These are phyloP conservation scores for Wallacemonas sp. DNA, from an alignment of 208 protist species.

Conservation along the genomic window DNA sequence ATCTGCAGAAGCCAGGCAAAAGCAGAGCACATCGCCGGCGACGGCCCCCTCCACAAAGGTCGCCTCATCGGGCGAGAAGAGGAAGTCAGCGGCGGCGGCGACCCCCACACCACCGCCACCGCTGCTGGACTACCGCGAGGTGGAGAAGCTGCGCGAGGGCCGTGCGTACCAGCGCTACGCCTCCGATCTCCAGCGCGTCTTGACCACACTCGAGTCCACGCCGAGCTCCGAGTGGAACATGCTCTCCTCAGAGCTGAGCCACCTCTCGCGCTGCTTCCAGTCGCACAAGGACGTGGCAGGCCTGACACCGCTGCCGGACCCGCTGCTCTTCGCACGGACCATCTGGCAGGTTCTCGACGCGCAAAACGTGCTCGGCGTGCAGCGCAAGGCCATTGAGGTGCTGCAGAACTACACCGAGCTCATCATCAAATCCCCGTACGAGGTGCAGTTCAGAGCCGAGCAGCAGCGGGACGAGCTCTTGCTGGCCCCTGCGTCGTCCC, in stretches of 20 bases:
- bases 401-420: conserved; percentile 28
- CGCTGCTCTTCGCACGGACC: conserved; percentile 35
- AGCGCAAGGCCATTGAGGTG: conserved; percentile 71
- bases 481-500: background rate
- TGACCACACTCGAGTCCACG: conserved; percentile 10
- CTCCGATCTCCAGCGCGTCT: conserved; percentile 9
- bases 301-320: conserved; percentile 34
- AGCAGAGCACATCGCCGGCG: background rate
- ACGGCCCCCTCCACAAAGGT: conserved; percentile 22
- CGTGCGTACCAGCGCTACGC: conserved; percentile 5
- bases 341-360: conserved; percentile 46
- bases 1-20: too few species aligned
- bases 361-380: conserved; percentile 59
- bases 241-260: conserved; percentile 9
- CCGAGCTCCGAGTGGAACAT: conserved; percentile 14
- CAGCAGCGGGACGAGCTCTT: conserved; percentile 14
- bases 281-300: conserved; percentile 30
- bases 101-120: background rate
- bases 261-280: conserved; percentile 24
- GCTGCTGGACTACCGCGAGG: conserved; percentile 3
- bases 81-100: too few species aligned
- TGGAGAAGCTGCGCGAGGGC: conserved; percentile 4
- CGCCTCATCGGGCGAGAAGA: too few species aligned
- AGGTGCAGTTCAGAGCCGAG: conserved; percentile 3
- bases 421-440: conserved; percentile 14